Evolutionary conservation across 305 asterid species (phyloP).

Genomic region (Fraxinus baroniana): DNA sequence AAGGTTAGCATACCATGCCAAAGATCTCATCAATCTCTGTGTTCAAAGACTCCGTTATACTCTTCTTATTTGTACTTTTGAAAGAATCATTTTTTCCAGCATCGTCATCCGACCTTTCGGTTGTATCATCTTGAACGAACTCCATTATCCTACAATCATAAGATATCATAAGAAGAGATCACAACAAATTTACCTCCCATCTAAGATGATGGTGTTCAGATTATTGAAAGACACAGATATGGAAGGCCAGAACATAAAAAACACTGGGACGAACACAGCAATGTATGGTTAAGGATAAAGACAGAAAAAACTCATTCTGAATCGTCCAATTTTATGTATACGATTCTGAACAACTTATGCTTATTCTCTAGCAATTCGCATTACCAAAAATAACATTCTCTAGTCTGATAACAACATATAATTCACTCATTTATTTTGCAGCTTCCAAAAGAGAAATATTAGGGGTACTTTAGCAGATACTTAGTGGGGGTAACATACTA

Average conservation of each 20-base stretch:
- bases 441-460: background rate
- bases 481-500: background rate
- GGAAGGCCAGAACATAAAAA: background rate
- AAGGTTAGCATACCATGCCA: background rate
- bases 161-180: background rate
- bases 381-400: background rate
- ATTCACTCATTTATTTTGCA: background rate
- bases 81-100: background rate
- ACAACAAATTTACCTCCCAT: background rate
- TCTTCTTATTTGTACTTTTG: background rate
- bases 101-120: background rate
- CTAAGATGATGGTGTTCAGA: background rate
- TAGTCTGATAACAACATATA: background rate
- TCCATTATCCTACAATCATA: background rate
- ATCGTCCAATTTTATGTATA: background rate
- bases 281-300: background rate
- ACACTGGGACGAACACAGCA: background rate
- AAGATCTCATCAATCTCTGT: background rate
- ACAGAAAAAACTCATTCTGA: background rate
- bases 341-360: background rate
- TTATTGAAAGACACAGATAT: background rate
- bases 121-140: background rate
- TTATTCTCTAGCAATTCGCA: background rate
- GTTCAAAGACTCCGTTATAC: background rate
- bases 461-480: background rate